Evolutionary conservation across 2,329 filamentous ascomycete species (phyloP).

Genomic region (Paracoccidioides brasiliensis): DNA sequence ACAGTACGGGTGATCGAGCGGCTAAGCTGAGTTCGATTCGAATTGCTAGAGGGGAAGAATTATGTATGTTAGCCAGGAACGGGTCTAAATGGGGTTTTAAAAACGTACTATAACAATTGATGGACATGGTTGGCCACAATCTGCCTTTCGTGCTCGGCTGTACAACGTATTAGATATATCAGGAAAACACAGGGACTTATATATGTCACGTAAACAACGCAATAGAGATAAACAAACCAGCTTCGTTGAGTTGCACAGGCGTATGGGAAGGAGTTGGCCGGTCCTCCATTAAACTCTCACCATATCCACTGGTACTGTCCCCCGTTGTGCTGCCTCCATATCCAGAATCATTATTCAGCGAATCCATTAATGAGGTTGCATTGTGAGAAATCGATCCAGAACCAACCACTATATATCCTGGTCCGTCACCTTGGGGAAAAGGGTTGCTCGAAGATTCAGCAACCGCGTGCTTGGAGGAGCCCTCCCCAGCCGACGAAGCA

Average conservation of each 20-base stretch:
- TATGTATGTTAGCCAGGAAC: not conserved
- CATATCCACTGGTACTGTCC: slow-evolving; percentile 45
- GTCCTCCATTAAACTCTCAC: slow-evolving; percentile 44
- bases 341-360: slow-evolving; percentile 79
- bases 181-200: slow-evolving; percentile 5
- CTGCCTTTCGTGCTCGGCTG: slow-evolving; percentile 50
- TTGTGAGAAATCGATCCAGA: slow-evolving; percentile 68
- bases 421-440: slow-evolving; percentile 21
- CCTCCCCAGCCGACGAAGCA: slow-evolving; percentile 24
- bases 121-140: slow-evolving; percentile 71
- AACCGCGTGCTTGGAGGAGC: slow-evolving; percentile 21
- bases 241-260: slow-evolving; percentile 36
- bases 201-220: not conserved
- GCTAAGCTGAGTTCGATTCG: slow-evolving; percentile 74
- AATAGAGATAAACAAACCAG: slow-evolving; percentile 19
- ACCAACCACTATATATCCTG: slow-evolving; percentile 79
- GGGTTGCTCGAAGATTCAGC: slow-evolving; percentile 14
- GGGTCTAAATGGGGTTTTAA: not conserved
- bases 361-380: slow-evolving; percentile 64
- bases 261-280: slow-evolving; percentile 45
- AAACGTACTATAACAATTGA: slow-evolving; percentile 66
- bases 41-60: slow-evolving; percentile 43
- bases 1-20: slow-evolving; percentile 78
- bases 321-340: slow-evolving; percentile 71
- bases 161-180: slow-evolving; percentile 9